Evolutionary conservation across 2,329 filamentous ascomycete species (phyloP), one percentile per base, ranked within the genome.

Genomic region (Cladosporium sp.): DNA sequence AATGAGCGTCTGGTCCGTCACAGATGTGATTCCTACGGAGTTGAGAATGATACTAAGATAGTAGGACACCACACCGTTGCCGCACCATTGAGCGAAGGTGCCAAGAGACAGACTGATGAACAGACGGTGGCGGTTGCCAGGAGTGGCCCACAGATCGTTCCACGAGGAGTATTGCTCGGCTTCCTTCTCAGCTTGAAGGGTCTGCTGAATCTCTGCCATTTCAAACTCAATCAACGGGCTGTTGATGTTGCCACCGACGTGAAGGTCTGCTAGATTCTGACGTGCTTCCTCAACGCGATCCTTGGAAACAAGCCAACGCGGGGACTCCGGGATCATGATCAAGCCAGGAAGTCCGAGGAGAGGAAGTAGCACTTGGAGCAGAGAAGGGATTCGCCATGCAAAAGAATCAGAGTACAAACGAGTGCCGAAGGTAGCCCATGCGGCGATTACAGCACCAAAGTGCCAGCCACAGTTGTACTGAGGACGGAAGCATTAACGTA

Each of bases 391-490:
- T 40, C 76, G 68, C 79, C 75, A 78, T n/a, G 50, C 50, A 54
- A 57, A 60, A 43, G 43, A 52, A 18, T 47, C 52, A 5, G 20
- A 24, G 18, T 56, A 50, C 39, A 45, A 37, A 52, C 44, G 54
- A 12, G 57, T 59, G 18, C 57, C 56, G 19, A 56, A 50, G 12
- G 57, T 59, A 4, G 56, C 36, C 38, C 57, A 51, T 6, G 57
- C 57, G 9, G 58, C 56, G 12, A 58, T 50, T 4, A 61, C 51
- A 11, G 54, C 50, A 12, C 56, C 56, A 13, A 50, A 18, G 22
- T 54, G 53, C 52, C 12, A 67, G 43, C 85, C 67, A 59, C 80
- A 84, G 66, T 86, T 86, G 69, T 86, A 86, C 52, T 43, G n/a
- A 27, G 9, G n/a, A 8, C n/a, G 8, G 4, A 29, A n/a, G 3